Percentiles rank a stretch among this genome's conserved stretches.
These are phyloP conservation scores for Xanthoconium purpureum DNA, from an alignment of 768 basidiomycete species.

Conservation along the genomic window DNA sequence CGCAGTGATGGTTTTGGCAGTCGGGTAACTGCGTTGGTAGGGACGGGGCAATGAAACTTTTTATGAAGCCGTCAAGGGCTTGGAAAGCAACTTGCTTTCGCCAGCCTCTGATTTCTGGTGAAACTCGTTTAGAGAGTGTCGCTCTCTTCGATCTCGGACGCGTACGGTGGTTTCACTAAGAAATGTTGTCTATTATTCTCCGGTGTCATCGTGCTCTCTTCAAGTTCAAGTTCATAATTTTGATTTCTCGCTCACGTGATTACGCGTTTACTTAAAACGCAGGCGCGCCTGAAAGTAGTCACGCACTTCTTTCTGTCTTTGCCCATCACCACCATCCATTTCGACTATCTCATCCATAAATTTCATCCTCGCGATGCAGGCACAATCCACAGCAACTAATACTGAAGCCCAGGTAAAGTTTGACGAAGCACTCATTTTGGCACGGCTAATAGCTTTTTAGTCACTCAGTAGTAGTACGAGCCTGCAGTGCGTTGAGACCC, in stretches of 20 bases:
- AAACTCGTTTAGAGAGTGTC: no score
- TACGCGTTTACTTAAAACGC: slow-evolving; percentile 9
- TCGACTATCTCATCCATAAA: not conserved
- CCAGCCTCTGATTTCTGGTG: not conserved
- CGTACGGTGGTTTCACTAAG: not conserved
- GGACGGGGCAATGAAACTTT: slow-evolving; percentile 32
- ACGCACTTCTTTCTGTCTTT: not conserved
- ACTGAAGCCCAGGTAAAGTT: slow-evolving; percentile 26
- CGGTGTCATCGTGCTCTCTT: no score
- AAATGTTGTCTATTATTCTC: not conserved
- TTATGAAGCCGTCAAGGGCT: not conserved
- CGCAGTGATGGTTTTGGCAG: slow-evolving; percentile 85
- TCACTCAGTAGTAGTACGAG: slow-evolving; percentile 58
- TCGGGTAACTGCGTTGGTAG: slow-evolving; percentile 60
- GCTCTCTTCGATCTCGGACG: not conserved
- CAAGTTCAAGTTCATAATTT: not conserved
- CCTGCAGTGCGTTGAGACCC: slow-evolving; percentile 65
- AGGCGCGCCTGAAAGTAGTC: slow-evolving; percentile 8
- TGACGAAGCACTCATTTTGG: not conserved
- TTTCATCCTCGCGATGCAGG: slow-evolving; percentile 22
- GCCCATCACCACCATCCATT: not conserved
- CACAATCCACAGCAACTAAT: slow-evolving; percentile 14
- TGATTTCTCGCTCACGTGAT: slow-evolving; percentile 21
- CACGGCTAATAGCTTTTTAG: slow-evolving; percentile 27
- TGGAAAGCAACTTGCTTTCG: not conserved